phyloP scores from a whole-genome alignment of 805 yeast species.

The Yamadazyma ubonensis region DNA sequence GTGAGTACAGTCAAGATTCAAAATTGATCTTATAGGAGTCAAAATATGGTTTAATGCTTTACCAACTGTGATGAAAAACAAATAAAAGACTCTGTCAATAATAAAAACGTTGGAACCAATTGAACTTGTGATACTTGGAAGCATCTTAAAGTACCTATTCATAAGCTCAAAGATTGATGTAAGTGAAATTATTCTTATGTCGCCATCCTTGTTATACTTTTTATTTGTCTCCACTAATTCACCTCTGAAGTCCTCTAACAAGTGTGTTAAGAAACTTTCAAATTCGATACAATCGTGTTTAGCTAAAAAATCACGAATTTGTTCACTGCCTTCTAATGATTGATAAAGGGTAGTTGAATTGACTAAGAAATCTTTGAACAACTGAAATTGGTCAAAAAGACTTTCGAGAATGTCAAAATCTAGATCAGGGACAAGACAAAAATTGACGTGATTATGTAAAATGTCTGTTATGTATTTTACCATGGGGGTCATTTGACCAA shows the following conservation, averaged over 20 bases:
- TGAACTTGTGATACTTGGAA: constrained; percentile 33
- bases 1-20: constrained; percentile 35
- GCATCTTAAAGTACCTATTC: constrained; percentile 35
- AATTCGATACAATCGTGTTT: constrained; percentile 25
- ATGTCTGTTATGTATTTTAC: constrained; percentile 12
- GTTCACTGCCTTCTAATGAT: constrained; percentile 13
- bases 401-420: constrained; percentile 28
- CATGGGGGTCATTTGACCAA: constrained; percentile 8
- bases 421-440: constrained; percentile 34
- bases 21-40: constrained; percentile 34
- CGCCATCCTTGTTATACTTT: constrained; percentile 22
- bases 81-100: constrained; percentile 31
- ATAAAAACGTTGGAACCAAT: constrained; percentile 28
- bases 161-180: constrained; percentile 32
- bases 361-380: constrained; percentile 25
- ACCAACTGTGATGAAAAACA: constrained; percentile 37
- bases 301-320: constrained; percentile 16
- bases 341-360: constrained; percentile 17
- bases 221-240: constrained; percentile 25
- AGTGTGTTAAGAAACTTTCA: constrained; percentile 27
- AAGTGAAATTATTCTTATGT: constrained; percentile 27
- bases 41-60: constrained; percentile 31
- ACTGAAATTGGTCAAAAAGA: constrained; percentile 23
- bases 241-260: constrained; percentile 28
- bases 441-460: constrained; percentile 11